These are phyloP conservation scores for Aspergillus olivimuriae DNA, from an alignment of 495 filamentous ascomycete species.

Conservation along the genomic window DNA sequence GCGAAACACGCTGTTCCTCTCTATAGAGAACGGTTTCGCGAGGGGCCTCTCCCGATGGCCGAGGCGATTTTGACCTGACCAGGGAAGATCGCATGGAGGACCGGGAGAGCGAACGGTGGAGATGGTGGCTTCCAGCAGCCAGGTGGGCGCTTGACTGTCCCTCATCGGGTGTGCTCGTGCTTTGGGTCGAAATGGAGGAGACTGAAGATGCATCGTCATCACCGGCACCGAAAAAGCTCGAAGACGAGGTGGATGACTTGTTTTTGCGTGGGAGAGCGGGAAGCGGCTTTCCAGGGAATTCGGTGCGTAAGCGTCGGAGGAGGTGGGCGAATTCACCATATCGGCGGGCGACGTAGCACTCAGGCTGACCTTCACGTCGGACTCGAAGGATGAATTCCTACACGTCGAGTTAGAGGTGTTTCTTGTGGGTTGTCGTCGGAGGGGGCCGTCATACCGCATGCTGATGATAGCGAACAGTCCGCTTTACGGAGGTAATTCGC, in stretches of 20 bases:
- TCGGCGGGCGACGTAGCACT: conserved; percentile 72
- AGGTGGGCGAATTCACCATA: conserved; percentile 84
- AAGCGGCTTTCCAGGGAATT: conserved; percentile 87
- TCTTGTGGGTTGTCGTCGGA: not conserved
- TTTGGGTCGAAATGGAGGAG: conserved; percentile 68
- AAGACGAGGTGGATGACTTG: conserved; percentile 59
- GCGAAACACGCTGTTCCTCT: conserved; percentile 85
- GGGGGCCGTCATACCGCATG: conserved; percentile 63
- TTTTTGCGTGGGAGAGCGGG: conserved; percentile 87
- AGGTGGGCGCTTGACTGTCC: conserved; percentile 7
- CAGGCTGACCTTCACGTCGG: conserved; percentile 61
- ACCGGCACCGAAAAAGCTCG: conserved; percentile 42
- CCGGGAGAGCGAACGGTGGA: conserved; percentile 33
- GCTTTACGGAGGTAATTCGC: conserved; percentile 69
- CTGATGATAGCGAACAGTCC: conserved; percentile 82
- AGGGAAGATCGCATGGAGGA: conserved; percentile 26
- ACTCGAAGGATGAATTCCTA: conserved; percentile 89
- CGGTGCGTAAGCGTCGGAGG: conserved; percentile 70
- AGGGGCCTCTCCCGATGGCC: conserved; percentile 42
- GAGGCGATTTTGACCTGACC: conserved; percentile 37
- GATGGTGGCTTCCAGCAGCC: conserved; percentile 13
- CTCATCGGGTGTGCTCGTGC: conserved; percentile 34
- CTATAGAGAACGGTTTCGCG: conserved; percentile 61
- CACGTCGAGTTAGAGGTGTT: conserved; percentile 4
- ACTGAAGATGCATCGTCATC: conserved; percentile 69